Conservation (phyloP, 2,329 filamentous ascomycete species). For the Ophiostoma pallidulum region DNA sequence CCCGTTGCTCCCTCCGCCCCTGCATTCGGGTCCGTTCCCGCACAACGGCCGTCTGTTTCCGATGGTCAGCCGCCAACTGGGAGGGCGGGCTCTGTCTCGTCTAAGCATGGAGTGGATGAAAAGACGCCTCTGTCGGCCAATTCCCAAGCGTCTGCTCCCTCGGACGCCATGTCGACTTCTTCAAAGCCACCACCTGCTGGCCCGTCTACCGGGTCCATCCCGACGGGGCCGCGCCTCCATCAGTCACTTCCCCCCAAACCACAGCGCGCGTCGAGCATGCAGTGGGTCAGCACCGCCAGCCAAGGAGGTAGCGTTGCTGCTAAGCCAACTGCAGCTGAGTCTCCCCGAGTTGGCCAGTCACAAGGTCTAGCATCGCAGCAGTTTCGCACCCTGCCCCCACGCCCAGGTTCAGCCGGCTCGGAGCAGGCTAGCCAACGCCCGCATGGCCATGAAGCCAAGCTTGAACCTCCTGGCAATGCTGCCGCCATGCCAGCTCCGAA, state of each 20-base stretch:
- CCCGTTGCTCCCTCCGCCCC: conserved; percentile 49
- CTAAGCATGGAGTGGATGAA: conserved; percentile 41
- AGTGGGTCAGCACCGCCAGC: conserved; percentile 48
- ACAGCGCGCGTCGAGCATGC: conserved; percentile 44
- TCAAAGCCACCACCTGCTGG: conserved; percentile 33
- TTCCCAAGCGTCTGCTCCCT: conserved; percentile 8
- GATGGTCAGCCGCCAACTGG: conserved; percentile 29
- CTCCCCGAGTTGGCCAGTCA: conserved; percentile 41
- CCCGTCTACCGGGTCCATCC: conserved; percentile 38
- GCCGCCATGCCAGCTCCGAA: conserved; percentile 27
- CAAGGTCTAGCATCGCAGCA: conserved; percentile 39
- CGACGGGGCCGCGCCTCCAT: conserved; percentile 45
- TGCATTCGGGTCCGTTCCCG: conserved; percentile 47
- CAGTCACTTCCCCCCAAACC: conserved; percentile 28
- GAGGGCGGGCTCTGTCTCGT: conserved; percentile 46
- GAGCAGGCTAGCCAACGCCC: conserved; percentile 38
- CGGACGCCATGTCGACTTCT: conserved; percentile 4
- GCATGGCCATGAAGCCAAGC: conserved; percentile 44
- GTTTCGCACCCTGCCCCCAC: conserved; percentile 23
- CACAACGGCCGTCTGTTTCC: conserved; percentile 29
- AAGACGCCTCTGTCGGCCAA: conserved; percentile 34
- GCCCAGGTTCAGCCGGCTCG: conserved; percentile 27
- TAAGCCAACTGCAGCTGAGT: conserved; percentile 39
- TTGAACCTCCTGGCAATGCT: conserved; percentile 28
- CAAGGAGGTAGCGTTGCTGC: conserved; percentile 22